Conservation (phyloP, 208 protist genomes). For the Crithidia thermophila region DNA sequence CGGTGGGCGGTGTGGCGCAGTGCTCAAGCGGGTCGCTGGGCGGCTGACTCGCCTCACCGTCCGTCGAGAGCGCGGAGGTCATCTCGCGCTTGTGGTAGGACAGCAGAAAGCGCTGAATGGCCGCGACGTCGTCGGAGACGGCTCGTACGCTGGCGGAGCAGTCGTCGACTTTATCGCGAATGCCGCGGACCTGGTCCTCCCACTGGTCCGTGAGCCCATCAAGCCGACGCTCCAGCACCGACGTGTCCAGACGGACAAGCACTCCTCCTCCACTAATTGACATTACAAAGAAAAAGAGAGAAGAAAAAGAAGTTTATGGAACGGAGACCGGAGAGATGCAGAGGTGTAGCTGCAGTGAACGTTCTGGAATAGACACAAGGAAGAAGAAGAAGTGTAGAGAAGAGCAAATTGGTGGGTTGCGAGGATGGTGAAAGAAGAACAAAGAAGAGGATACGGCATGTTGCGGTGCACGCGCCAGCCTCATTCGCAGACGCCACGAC, state of each 20-base stretch:
- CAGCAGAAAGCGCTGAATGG: constrained; percentile 34
- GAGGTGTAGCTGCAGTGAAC: neutral
- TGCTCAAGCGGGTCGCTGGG: constrained; percentile 4
- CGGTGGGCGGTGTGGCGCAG: neutral
- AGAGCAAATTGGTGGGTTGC: neutral
- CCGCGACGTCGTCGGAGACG: constrained; percentile 17
- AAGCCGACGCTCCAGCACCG: constrained; percentile 50
- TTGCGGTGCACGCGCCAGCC: no score
- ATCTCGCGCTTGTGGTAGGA: constrained; percentile 32
- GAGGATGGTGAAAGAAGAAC: no score
- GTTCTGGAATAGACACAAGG: neutral
- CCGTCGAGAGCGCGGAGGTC: constrained; percentile 17
- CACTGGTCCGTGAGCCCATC: constrained; percentile 34
- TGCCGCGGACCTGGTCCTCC: constrained; percentile 13
- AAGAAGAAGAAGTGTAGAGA: neutral
- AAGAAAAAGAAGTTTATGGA: neutral
- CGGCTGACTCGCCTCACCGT: neutral
- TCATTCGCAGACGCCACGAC: no score
- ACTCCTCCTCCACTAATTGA: neutral
- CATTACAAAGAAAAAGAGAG: neutral
- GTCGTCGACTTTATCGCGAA: constrained; percentile 16
- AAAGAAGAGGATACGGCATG: no score
- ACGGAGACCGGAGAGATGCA: neutral
- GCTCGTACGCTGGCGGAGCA: constrained; percentile 16
- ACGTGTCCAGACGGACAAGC: constrained; percentile 28